Evolutionary conservation across 2,329 filamentous ascomycete species (phyloP).

Genomic region (Trichoderma gracile): DNA sequence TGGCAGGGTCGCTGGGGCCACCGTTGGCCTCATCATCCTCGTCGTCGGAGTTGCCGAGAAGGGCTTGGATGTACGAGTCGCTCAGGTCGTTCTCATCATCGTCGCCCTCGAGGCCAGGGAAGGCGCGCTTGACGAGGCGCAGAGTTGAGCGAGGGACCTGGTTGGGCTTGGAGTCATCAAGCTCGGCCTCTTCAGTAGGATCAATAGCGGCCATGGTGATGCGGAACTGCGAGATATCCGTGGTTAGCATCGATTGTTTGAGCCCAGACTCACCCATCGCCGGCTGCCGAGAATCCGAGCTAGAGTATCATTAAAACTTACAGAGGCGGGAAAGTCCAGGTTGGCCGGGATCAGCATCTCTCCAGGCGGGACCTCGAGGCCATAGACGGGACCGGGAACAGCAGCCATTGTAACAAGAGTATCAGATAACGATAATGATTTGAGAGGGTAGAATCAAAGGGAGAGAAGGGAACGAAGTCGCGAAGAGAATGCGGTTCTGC

Average conservation of each 20-base stretch:
- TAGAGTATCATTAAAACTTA: constrained; percentile 51
- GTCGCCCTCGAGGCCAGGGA: constrained; percentile 55
- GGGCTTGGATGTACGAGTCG: constrained; percentile 62
- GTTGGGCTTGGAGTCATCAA: constrained; percentile 62
- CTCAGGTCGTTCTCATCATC: constrained; percentile 63
- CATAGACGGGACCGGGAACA: constrained; percentile 78
- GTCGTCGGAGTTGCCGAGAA: constrained; percentile 55
- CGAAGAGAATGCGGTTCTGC: constrained; percentile 24
- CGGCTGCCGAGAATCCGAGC: neutral
- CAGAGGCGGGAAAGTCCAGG: constrained; percentile 78
- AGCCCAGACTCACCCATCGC: neutral
- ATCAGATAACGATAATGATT: constrained; percentile 13
- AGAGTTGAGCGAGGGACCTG: constrained; percentile 78
- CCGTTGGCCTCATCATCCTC: constrained; percentile 69
- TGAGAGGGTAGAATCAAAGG: neutral
- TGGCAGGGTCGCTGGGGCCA: constrained; percentile 86
- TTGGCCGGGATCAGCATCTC: constrained; percentile 79
- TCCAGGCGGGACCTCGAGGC: constrained; percentile 84
- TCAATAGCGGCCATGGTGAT: constrained; percentile 99
- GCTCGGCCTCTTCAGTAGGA: constrained; percentile 73
- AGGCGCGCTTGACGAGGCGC: constrained; percentile 79
- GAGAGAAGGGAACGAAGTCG: constrained; percentile 6
- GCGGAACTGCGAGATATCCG: constrained; percentile 66
- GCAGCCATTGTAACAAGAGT: constrained; percentile 52
- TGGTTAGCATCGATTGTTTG: constrained; percentile 34